Evolutionary conservation across 805 yeast genomes (phyloP).

Genomic region (Scheffersomyces stipitis): DNA sequence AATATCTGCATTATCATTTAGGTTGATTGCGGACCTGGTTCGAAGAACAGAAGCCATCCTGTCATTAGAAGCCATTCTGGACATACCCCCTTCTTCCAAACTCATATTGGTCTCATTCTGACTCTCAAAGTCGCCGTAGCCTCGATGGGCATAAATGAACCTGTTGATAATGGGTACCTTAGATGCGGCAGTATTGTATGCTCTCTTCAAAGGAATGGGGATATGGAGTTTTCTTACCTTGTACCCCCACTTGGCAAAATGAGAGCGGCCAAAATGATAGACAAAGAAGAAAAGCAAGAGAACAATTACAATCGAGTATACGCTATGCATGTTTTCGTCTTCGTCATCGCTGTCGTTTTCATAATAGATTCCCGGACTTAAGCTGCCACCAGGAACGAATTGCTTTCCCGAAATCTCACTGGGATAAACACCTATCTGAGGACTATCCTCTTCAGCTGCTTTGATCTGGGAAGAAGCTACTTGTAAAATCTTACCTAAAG

Average conservation of each 20-base stretch:
- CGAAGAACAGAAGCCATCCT: slow-evolving; percentile 26
- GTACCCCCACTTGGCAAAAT: slow-evolving; percentile 6
- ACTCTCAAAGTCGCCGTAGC: slow-evolving; percentile 16
- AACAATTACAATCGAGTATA: slow-evolving; percentile 15
- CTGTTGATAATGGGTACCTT: slow-evolving; percentile 22
- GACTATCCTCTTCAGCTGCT: slow-evolving; percentile 15
- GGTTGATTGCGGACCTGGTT: slow-evolving; percentile 37
- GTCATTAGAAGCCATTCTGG: slow-evolving; percentile 15
- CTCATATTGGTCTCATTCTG: slow-evolving; percentile 21
- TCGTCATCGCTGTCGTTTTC: slow-evolving; percentile 20
- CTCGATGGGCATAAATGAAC: slow-evolving; percentile 12
- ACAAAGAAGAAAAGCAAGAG: slow-evolving; percentile 17
- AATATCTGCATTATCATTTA: slow-evolving; percentile 16
- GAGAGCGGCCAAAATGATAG: slow-evolving; percentile 13
- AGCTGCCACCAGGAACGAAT: slow-evolving; percentile 33
- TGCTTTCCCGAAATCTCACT: slow-evolving; percentile 33
- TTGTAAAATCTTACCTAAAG: slow-evolving; percentile 81
- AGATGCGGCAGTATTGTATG: slow-evolving; percentile 10
- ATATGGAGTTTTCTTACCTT: slow-evolving; percentile 13
- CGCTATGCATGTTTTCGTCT: neutral
- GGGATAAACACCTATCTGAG: slow-evolving; percentile 40
- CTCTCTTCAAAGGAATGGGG: slow-evolving; percentile 11
- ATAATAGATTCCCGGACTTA: slow-evolving; percentile 4
- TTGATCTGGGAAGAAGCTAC: slow-evolving; percentile 73
- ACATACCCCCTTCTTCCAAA: slow-evolving; percentile 36